phyloP scores from a whole-genome alignment of 805 yeast genomes.

The Candida ulmi region DNA sequence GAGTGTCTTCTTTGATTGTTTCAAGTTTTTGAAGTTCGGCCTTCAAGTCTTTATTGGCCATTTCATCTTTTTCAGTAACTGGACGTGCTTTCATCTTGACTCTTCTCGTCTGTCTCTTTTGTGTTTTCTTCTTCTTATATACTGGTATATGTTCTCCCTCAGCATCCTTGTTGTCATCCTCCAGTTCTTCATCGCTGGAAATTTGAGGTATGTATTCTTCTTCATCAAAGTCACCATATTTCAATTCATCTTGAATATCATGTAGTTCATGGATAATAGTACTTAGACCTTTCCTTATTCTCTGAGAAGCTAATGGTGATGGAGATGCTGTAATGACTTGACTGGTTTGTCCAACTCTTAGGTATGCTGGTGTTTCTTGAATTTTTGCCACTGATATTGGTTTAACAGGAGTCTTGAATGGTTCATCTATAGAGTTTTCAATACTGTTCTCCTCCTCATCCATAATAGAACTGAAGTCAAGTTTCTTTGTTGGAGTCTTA shows the following conservation, averaged over 20 bases:
- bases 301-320: slow-evolving; percentile 24
- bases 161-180: slow-evolving; percentile 5
- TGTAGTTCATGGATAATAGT: slow-evolving; percentile 43
- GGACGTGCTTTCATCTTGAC: slow-evolving; percentile 20
- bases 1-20: slow-evolving; percentile 10
- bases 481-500: slow-evolving; percentile 10
- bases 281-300: slow-evolving; percentile 31
- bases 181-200: slow-evolving; percentile 15
- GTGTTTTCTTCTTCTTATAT: slow-evolving; percentile 26
- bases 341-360: slow-evolving; percentile 18
- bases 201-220: slow-evolving; percentile 13
- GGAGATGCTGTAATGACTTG: slow-evolving; percentile 15
- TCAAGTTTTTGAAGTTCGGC: slow-evolving; percentile 12
- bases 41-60: slow-evolving; percentile 21
- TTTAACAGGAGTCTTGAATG: slow-evolving; percentile 17
- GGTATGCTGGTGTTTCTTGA: slow-evolving; percentile 40
- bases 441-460: slow-evolving; percentile 1
- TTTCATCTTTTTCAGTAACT: slow-evolving; percentile 27
- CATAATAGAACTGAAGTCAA: slow-evolving; percentile 8
- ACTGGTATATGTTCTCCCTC: slow-evolving; percentile 8
- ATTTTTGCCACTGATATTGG: background rate
- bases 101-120: slow-evolving; percentile 27
- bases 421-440: background rate
- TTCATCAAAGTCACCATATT: slow-evolving; percentile 18
- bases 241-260: slow-evolving; percentile 27